Conservation (phyloP, 169 alveolate genomes). For the Pseudocohnilembus persalinus region DNA sequence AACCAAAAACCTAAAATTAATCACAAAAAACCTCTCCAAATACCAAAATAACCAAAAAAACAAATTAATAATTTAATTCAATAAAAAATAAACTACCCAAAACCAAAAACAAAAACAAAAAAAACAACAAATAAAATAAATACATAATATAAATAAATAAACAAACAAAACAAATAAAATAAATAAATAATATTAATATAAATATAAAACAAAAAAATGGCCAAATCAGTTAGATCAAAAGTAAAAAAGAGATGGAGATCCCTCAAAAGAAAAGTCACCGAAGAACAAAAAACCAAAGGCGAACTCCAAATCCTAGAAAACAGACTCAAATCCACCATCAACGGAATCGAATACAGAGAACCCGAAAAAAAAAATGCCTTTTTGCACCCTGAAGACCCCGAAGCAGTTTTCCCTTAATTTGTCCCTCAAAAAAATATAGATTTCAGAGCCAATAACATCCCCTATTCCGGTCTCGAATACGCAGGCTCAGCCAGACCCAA, state of each 20-base stretch:
- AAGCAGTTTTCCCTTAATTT: constrained; percentile 26
- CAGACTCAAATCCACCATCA: constrained; percentile 17
- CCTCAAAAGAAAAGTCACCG: constrained; percentile 20
- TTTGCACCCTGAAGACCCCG: constrained; percentile 22
- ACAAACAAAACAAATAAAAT: not conserved
- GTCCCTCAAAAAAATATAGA: constrained; percentile 17
- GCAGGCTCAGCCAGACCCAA: constrained; percentile 22
- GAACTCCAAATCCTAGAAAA: constrained; percentile 6
- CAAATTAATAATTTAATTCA: too few species aligned
- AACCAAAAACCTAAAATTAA: too few species aligned
- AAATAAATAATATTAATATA: too few species aligned
- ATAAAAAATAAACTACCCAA: too few species aligned
- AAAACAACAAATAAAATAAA: too few species aligned
- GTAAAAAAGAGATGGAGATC: constrained; percentile 35
- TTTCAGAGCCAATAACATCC: constrained; percentile 12
- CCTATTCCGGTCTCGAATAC: constrained; percentile 18
- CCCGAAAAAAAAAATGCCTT: constrained; percentile 18
- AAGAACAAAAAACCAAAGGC: not conserved
- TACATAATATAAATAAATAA: too few species aligned
- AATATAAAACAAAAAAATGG: constrained; percentile 15
- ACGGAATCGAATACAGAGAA: constrained; percentile 20
- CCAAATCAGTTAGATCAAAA: constrained; percentile 23
- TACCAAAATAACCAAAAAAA: too few species aligned
- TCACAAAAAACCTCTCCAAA: too few species aligned
- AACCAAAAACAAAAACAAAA: too few species aligned